Base-by-base conservation (phyloP, 805 yeast genomes). In the Cephaloascus fragrans region DNA sequence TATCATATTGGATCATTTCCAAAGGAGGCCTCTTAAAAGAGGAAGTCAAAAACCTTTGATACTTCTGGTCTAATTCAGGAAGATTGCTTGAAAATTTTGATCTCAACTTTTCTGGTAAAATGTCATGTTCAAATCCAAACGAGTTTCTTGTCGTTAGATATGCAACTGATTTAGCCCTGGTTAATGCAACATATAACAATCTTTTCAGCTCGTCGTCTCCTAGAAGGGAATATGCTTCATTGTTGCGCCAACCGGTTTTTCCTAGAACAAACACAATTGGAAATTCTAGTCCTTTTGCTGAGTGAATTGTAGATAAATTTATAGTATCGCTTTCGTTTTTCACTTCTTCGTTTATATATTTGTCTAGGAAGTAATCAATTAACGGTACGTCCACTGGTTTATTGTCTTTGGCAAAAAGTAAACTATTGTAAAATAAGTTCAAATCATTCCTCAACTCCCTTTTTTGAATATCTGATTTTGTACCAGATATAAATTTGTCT, bases 271-370 rank as follows among this genome's bases (percentile, higher is more conserved):
- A 81, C 1, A 80, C 86, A 10, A 80, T 63, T 0, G 88, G 87
- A 47, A 76, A 81, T 44, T 83, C 88, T 3, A 81, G 53, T 0
- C 93, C 90, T 47, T 83, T 83, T 1, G 89, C 77, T 0, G 84
- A 67, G 53, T 83, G 90, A 2, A 83, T 72, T 0, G 90, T 83
- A 0, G 87, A 76, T 1, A 82, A 46, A 37, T 75, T 76, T 4
- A 82, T 16, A 16, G 33, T 42, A 32, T 54, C 50, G 2, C 39
- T 42, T 10, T 47, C 43, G 1, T 40, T 19, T 1, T 42, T 36
- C 2, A 57, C 57, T 4, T 49, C 43, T 28, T 60, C 67, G 12
- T 59, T 64, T 33, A 52, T 51, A 47, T 59, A 62, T 16, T 48
- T 53, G 19, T 53, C 47, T 16, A 64, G 42, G 42, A 64, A 65